Percentiles rank a stretch among this genome's conserved stretches.
phyloP scores from a whole-genome alignment of 805 yeast species.

The Candida boidinii region DNA sequence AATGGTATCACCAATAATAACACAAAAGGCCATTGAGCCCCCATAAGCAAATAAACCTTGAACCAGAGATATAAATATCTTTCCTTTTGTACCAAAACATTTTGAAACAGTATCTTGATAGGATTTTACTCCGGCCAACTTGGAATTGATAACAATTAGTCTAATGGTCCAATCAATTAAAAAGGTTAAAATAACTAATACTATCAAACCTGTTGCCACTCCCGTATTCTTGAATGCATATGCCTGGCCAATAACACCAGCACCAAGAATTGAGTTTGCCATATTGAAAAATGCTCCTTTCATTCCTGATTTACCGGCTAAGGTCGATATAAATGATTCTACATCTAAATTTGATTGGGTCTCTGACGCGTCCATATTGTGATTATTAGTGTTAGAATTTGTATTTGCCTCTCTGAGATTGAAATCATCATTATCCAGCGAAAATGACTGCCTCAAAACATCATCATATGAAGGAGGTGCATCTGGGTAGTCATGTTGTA shows the following conservation, averaged over 20 bases:
- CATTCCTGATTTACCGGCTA: constrained; percentile 43
- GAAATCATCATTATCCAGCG: no score
- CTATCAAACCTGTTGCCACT: constrained; percentile 58
- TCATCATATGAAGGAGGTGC: no score
- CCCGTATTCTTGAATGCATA: constrained; percentile 81
- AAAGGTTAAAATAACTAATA: constrained; percentile 50
- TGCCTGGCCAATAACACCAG: constrained; percentile 93
- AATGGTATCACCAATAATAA: constrained; percentile 89
- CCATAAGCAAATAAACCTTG: constrained; percentile 92
- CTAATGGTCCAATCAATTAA: constrained; percentile 84
- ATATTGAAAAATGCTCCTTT: constrained; percentile 93
- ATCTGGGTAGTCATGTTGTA: no score
- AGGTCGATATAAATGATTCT: constrained; percentile 10
- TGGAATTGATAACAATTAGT: constrained; percentile 74
- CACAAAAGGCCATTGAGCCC: constrained; percentile 89
- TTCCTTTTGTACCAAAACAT: constrained; percentile 73
- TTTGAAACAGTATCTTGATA: constrained; percentile 80
- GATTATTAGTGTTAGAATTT: not conserved
- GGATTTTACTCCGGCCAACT: constrained; percentile 63
- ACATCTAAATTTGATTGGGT: constrained; percentile 2
- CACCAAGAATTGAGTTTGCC: constrained; percentile 93
- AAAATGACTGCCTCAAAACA: no score
- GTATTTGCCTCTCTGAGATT: not conserved
- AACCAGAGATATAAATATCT: constrained; percentile 55
- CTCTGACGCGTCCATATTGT: no score